Evolutionary conservation across 352 stramenopile species (phyloP), one percentile per base, ranked within the genome.

Genomic region (Pythium biforme): DNA sequence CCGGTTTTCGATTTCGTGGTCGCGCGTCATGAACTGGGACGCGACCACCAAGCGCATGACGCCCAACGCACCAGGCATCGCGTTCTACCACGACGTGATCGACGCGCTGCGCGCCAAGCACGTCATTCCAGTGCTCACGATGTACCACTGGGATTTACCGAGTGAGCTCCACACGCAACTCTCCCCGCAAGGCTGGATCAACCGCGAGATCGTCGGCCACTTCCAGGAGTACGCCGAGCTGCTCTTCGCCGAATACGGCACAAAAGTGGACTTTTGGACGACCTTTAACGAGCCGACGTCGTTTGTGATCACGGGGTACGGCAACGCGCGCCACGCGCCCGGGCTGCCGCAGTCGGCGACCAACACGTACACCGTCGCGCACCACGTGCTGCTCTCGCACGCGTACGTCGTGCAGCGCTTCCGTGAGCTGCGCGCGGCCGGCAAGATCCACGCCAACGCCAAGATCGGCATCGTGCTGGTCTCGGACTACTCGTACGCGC

Each of bases 71-170:
- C 69, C 78, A 19, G 95, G 95, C 10, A 78, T 99, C 45, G 75
- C 73, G 1, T 98, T 98, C 79, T 99, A 99, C 79, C 88, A 97
- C 68, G 66, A 77, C 17, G 41, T 99, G 0, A 89, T 98, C 57
- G 85, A 98, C 70, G 70, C 78, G 26, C 74, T 98, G 4, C 45
- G 82, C 7, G 67, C 52, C 2, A 72, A 81, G 52, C 74, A 81
- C 60, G 96, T 99, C 52, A 74, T 86, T 46, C 94, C 96, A 19
- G 85, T 96, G 27, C 65, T 98, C n/a, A 98, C 95, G 10, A 67
- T 99, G n/a, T 98, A 98, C 69, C 96, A 99, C 77, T 99, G 94
- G 94, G 96, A 99, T 73, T 62, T 98, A 12, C 96, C 96, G 9
- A 72, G 93, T 25, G 70, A 76, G 33, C 68, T 99, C 10, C 75